These are phyloP conservation scores for Coleophoma cylindrospora DNA, from an alignment of 2,329 filamentous ascomycete genomes.

Conservation along the genomic window DNA sequence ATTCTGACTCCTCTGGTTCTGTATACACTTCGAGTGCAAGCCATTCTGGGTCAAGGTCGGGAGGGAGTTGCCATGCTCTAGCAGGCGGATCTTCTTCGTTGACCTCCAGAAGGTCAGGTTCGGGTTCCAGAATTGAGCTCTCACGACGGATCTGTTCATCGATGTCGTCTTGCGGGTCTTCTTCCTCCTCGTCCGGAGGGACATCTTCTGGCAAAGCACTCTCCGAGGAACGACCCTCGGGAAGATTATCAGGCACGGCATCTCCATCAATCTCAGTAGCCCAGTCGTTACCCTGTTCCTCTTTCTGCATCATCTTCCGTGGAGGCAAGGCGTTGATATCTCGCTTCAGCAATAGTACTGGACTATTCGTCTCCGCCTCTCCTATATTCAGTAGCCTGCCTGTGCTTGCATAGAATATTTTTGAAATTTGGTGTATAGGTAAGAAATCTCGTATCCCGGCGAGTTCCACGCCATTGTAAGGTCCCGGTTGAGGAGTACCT, in stretches of 20 bases:
- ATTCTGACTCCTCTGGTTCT: conserved; percentile 45
- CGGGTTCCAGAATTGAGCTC: conserved; percentile 16
- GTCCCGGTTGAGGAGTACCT: conserved; percentile 41
- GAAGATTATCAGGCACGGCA: no score
- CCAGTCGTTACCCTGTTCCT: conserved; percentile 15
- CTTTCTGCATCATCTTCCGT: conserved; percentile 54
- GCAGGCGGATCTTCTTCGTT: background rate
- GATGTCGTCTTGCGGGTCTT: conserved; percentile 27
- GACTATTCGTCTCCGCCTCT: conserved; percentile 61
- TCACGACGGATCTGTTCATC: conserved; percentile 24
- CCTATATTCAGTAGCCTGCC: conserved; percentile 71
- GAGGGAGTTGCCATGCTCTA: conserved; percentile 47
- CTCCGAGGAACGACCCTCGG: background rate
- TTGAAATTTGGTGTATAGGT: conserved; percentile 68
- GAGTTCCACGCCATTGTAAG: conserved; percentile 53
- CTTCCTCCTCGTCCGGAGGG: conserved; percentile 11
- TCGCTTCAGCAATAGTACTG: conserved; percentile 62
- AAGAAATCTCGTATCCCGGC: conserved; percentile 64
- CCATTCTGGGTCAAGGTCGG: conserved; percentile 68
- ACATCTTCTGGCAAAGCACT: conserved; percentile 5
- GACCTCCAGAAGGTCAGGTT: conserved; percentile 4
- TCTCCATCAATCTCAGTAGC: conserved; percentile 2
- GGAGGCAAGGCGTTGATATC: conserved; percentile 63
- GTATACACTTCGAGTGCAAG: conserved; percentile 68
- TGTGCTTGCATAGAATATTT: conserved; percentile 74